These are phyloP conservation scores for Calonectria ilicicola DNA, from an alignment of 2,329 filamentous ascomycete species.

Conservation along the genomic window DNA sequence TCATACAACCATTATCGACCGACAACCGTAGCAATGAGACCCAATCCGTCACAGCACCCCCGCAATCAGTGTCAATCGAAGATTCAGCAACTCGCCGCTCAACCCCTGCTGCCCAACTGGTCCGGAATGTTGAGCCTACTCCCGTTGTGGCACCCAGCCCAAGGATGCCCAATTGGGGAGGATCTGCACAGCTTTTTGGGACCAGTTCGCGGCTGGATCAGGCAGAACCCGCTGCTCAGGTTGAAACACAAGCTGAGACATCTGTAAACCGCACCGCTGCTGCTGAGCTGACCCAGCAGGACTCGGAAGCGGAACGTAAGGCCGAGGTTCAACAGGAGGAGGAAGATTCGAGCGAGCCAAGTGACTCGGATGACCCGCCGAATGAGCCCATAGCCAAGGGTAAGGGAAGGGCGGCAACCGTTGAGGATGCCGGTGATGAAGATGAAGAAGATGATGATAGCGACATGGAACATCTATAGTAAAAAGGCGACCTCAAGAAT, in stretches of 20 bases:
- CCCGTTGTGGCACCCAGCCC: constrained; percentile 62
- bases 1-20: constrained; percentile 27
- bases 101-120: constrained; percentile 24
- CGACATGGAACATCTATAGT: background rate
- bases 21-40: constrained; percentile 31
- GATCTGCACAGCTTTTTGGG: constrained; percentile 61
- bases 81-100: constrained; percentile 16
- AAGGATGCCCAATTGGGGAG: constrained; percentile 63
- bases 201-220: constrained; percentile 44
- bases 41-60: constrained; percentile 12
- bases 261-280: background rate
- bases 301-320: constrained; percentile 19
- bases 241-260: constrained; percentile 25
- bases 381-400: constrained; percentile 47
- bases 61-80: constrained; percentile 22
- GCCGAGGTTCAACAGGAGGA: constrained; percentile 20
- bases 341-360: constrained; percentile 21
- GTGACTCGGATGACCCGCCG: constrained; percentile 19
- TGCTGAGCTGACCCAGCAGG: constrained; percentile 16
- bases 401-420: constrained; percentile 59
- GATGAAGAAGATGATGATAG: constrained; percentile 36
- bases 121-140: constrained; percentile 37
- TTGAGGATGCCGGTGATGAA: constrained; percentile 58
- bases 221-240: constrained; percentile 30
- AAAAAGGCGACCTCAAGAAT: background rate